Evolutionary conservation across 1,284 basidiomycete species (phyloP).

Genomic region (Boletellus deceptivus): DNA sequence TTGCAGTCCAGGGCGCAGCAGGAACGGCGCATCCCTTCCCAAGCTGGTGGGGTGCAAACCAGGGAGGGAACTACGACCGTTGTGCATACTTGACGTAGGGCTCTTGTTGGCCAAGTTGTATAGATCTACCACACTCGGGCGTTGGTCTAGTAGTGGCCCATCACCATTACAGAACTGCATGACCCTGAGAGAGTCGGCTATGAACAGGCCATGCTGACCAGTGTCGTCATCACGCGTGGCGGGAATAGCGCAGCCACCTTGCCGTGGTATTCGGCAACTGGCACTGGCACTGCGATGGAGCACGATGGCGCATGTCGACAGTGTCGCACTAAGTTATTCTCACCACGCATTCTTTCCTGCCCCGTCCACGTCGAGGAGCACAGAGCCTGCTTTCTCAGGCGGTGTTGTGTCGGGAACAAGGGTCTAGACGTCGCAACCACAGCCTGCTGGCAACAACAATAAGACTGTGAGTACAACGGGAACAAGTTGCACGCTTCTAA

Average conservation of each 20-base stretch:
- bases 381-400: not conserved
- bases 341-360: not conserved
- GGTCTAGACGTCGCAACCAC: constrained; percentile 17
- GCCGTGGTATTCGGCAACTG: too few relatives aligned
- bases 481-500: constrained; percentile 27
- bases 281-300: too few relatives aligned
- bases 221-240: too few relatives aligned
- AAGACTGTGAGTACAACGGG: constrained; percentile 33
- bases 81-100: constrained; percentile 20
- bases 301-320: too few relatives aligned
- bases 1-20: constrained; percentile 70
- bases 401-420: constrained; percentile 21
- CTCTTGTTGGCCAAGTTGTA: too few relatives aligned
- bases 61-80: constrained; percentile 36
- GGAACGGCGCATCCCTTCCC: constrained; percentile 60
- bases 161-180: too few relatives aligned
- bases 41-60: constrained; percentile 53
- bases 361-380: not conserved
- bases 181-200: too few relatives aligned
- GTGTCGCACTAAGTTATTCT: too few relatives aligned
- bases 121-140: too few relatives aligned
- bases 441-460: constrained; percentile 27
- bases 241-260: too few relatives aligned
- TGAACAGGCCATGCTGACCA: too few relatives aligned
- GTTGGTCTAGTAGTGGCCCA: too few relatives aligned